phyloP scores from a whole-genome alignment of 2,329 filamentous ascomycete genomes.

The Chaetomium strumarium region DNA sequence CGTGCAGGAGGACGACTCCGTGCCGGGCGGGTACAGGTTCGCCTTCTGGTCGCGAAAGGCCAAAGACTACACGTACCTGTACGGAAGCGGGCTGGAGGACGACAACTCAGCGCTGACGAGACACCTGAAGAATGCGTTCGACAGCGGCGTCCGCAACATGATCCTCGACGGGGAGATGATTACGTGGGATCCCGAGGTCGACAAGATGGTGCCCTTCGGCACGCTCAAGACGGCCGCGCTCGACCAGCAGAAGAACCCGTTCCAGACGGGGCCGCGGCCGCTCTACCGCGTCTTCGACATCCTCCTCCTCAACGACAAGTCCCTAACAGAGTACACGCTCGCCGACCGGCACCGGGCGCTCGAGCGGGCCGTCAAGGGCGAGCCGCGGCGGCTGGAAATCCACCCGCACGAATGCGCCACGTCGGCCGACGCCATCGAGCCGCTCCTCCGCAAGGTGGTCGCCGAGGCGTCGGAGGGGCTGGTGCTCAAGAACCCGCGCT shows the following conservation, averaged over 20 bases:
- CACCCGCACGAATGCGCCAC: constrained; percentile 65
- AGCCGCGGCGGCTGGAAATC: constrained; percentile 74
- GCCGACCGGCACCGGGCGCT: constrained; percentile 74
- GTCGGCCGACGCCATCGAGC: constrained; percentile 68
- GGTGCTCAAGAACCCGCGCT: constrained; percentile 88
- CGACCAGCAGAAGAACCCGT: constrained; percentile 69
- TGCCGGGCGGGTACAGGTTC: constrained; percentile 67
- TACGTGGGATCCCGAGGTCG: constrained; percentile 84
- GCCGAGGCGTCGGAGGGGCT: constrained; percentile 84
- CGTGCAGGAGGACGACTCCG: constrained; percentile 65
- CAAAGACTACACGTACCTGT: constrained; percentile 93
- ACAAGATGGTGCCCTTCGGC: constrained; percentile 84
- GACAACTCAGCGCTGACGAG: constrained; percentile 72
- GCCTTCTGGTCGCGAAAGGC: constrained; percentile 93
- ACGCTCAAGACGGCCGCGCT: constrained; percentile 88
- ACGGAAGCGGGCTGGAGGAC: constrained; percentile 71
- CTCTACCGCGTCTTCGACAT: constrained; percentile 88
- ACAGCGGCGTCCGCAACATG: constrained; percentile 69
- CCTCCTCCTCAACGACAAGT: constrained; percentile 74
- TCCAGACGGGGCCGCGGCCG: constrained; percentile 61
- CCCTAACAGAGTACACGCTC: constrained; percentile 76
- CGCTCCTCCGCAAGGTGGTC: constrained; percentile 72
- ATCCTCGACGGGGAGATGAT: constrained; percentile 99
- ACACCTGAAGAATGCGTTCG: constrained; percentile 72
- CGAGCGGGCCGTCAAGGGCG: constrained; percentile 60